Base-by-base conservation (phyloP, 805 yeast genomes). In the Metschnikowia matae region DNA sequence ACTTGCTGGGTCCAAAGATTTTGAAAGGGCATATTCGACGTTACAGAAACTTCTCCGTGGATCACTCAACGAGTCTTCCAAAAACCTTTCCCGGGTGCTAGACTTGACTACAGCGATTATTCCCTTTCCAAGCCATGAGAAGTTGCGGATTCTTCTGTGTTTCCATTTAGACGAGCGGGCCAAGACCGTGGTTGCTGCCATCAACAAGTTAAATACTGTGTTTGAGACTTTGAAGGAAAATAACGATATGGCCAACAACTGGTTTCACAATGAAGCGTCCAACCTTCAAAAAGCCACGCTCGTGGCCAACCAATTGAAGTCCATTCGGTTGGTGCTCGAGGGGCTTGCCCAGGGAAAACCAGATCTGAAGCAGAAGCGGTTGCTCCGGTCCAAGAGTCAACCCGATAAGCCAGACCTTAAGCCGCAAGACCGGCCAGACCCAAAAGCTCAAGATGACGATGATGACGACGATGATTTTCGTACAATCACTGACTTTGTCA, bases 231-330 rank as follows among this genome's bases (percentile, higher is more conserved):
- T 73, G 48, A 62, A 57, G 48, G 58, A 61, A 13, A 70, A 71
- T 54, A 70, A 59, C 47, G 49, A 58, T 6, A 65, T 69, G 58
- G 68, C 68, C 13, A 73, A 70, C 46, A 77, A 75, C 52, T 71
- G 77, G 71, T 79, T 77, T 54, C 70, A 73, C 55, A 65, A 71
- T n/a, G 75, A 75, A 44, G 80, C 84, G 2, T 63, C 81, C 0
- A 75, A 76, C 48, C 58, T 71, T 29, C 84, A 81, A 56, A 80
- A 76, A 53, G 80, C 84, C 2, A 75, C 67, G 52, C 73, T 81
- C 29, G 80, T 81, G 37, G 80, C 84, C 7, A 77, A 71, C 54
- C 85, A 81, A 54, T 62, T 81, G 54, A 78, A 77, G 54, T 73
- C 83, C 2, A 73, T 81, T 43, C 70, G 82, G 48, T 56, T 70